Evolutionary conservation across 1,284 basidiomycete genomes (phyloP), one percentile per base, ranked within the genome.

Genomic region (Boletus nobilissimus): DNA sequence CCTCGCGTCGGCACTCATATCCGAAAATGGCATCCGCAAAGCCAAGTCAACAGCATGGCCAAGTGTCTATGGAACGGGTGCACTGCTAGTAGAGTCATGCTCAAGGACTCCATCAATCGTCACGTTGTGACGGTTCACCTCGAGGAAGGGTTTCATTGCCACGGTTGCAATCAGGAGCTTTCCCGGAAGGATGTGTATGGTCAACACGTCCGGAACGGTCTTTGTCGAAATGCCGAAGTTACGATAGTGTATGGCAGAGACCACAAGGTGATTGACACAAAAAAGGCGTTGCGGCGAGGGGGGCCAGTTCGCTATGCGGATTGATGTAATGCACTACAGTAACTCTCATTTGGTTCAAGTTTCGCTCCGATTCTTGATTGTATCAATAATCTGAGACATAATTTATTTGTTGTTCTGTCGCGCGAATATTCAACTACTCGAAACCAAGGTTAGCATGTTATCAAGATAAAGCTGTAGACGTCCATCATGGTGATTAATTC

Each of bases 81-180:
- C 39, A 63, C 34, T 3, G 34, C 51, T 24, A 22, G 36, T 10
- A 75, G 64, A 26, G 3, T 16, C 24, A 81, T 81, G 81, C 62
- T 38, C 2, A 72, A 67, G 32, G 75, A 64, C 19, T 81, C 80
- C 22, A 46, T 81, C 11, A 73, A 66, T 29, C 72, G 73, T 26
- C 77, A 82, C 18, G 29, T 80, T 26, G 24, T 80, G 5, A 81
- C 78, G 2, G 64, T 82, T 32, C 80, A 78, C 14, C 62, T 81
- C 1, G 39, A 40, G 9, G 80, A 82, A 39, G 65, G 32, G 24
- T 81, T 82, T 65, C 39, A 19, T 51, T 81, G 80, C 65, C 36
- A 46, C 9, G 75, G 69, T 3, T 81, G 80, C 39, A 22, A 66
- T 16, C 43, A 65, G 24, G n/a, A n/a, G 10, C 73, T 73, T 78